Conservation (phyloP, 2,329 filamentous ascomycete species). For the Pyricularia pennisetigena region DNA sequence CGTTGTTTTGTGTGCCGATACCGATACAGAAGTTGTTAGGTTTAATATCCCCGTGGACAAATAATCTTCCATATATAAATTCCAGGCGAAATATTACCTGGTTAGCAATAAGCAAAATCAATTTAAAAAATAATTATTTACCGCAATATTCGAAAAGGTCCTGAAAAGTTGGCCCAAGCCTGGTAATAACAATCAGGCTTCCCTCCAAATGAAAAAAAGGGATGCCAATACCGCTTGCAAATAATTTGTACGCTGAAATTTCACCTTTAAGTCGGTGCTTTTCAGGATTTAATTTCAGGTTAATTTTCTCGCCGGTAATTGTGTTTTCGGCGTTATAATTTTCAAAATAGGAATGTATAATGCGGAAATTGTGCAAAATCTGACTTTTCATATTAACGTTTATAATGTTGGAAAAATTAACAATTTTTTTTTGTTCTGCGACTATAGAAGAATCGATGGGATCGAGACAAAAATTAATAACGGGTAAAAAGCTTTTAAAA, state of each 20-base stretch:
- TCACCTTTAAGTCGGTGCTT: conserved; percentile 98
- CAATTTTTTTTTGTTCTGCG: too few species aligned
- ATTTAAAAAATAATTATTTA: conserved; percentile 98
- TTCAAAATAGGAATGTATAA: too few species aligned
- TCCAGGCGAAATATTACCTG: conserved; percentile 98
- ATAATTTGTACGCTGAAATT: conserved; percentile 80
- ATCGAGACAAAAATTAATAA: too few species aligned
- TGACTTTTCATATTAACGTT: too few species aligned
- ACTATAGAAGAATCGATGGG: too few species aligned
- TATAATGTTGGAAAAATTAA: too few species aligned
- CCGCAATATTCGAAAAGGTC: conserved; percentile 99
- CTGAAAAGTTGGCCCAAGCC: conserved; percentile 90
- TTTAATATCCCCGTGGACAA: conserved; percentile 99
- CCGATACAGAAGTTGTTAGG: conserved; percentile 99
- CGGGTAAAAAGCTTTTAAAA: too few species aligned
- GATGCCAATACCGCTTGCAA: conserved; percentile 94
- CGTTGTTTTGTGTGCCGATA: conserved; percentile 97
- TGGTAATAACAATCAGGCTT: conserved; percentile 98
- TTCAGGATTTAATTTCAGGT: conserved; percentile 27
- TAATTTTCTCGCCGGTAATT: too few species aligned
- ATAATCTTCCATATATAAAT: conserved; percentile 99
- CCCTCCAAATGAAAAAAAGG: conserved; percentile 99
- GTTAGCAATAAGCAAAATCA: conserved; percentile 88
- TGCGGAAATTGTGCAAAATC: too few species aligned
- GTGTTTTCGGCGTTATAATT: too few species aligned